Evolutionary conservation across 108 stramenopile genomes (phyloP), one percentile per base, ranked within the genome.

Genomic region (Ochromonas danica): DNA sequence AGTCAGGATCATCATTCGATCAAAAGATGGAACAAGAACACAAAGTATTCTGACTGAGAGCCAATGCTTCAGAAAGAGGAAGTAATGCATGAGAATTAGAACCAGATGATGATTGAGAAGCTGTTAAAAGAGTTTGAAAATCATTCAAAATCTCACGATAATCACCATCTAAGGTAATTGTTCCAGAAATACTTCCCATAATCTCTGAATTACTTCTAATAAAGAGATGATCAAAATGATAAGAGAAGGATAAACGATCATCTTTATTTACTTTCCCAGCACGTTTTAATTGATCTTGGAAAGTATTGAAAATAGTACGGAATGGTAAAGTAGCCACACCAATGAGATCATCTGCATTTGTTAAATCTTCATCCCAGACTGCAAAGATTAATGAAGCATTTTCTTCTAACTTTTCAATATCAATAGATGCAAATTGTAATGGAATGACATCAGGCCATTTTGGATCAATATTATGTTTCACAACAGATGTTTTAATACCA

Each of bases 351-450:
- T 80, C 82, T 30, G 40, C 71, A 0, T 30, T 33, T 1, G 1
- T 17, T 22, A 10, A 3, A n/a, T 85, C 84, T 38, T 79, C 31
- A 42, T 85, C 82, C 84, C 78, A 80, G 14, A 85, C 82, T 0
- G 63, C 42, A 17, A 85, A 78, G 42, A 82, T 81, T 42, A 85
- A 62, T 60, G 70, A 30, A 40, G 79, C 35, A 85, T 71, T 31
- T 71, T 33, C 40, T 28, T 51, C 38, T 40, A 71, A 61, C 78
- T 79, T n/a, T 70, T 57, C 33, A 80, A 41, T 0, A 62, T 83
- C 42, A 83, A 81, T 57, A 42, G 22, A 78, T 2, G 80, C 17
- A n/a, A 71, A 39, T 61, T 92, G 89, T 75, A 90, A 81, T 0
- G 87, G 89, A 6, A 84, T 85, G 35, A 89, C 31, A 43, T 70